These are phyloP conservation scores for Rosa lucieae DNA, from an alignment of 306 rosid species.

Conservation along the genomic window DNA sequence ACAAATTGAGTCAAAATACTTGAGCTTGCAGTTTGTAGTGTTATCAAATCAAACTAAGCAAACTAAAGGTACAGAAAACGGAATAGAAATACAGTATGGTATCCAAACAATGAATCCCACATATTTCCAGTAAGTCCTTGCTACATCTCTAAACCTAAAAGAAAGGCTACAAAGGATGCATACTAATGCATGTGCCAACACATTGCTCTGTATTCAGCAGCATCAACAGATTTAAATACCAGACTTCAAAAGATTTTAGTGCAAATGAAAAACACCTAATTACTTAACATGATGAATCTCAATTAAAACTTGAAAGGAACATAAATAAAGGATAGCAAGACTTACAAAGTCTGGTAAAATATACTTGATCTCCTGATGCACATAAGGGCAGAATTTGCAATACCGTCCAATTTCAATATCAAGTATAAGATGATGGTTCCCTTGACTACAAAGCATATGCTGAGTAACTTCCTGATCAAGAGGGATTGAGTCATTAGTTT, in stretches of 20 bases:
- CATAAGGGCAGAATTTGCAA: slow-evolving; percentile 26
- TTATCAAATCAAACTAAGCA: no score
- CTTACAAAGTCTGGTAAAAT: slow-evolving; percentile 51
- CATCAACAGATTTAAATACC: neutral
- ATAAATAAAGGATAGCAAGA: slow-evolving; percentile 2
- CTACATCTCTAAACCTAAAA: no score
- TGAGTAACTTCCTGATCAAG: neutral
- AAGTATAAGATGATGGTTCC: slow-evolving; percentile 42
- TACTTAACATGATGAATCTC: neutral
- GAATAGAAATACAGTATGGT: no score
- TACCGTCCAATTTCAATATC: slow-evolving; percentile 49
- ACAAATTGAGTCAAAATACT: no score
- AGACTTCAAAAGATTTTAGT: neutral
- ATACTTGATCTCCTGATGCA: slow-evolving; percentile 42
- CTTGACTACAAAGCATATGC: slow-evolving; percentile 37
- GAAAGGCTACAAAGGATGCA: neutral
- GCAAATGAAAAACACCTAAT: neutral
- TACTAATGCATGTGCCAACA: neutral
- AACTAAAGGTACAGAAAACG: no score
- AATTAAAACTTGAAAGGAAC: neutral
- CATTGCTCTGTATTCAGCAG: neutral
- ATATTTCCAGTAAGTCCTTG: no score
- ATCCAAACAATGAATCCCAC: no score
- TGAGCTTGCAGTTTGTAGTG: no score
- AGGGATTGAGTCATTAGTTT: neutral